Evolutionary conservation across 306 rosid species (phyloP), one percentile per base, ranked within the genome.

Genomic region (Cucurbita ficifolia): DNA sequence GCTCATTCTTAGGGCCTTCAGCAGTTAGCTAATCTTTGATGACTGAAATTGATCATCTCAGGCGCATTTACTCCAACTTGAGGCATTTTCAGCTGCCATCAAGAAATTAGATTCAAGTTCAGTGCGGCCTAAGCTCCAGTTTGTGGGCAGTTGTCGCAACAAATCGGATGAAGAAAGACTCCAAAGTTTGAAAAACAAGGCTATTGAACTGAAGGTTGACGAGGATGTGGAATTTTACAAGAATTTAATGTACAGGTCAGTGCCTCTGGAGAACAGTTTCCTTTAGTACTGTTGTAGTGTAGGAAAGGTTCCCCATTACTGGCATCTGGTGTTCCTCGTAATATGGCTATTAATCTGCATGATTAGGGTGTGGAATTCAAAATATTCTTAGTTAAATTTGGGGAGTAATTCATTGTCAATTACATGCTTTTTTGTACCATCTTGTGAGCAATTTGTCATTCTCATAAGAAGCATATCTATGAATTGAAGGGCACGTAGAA

Each of bases 71-170:
- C 95, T 94, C 78, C 98, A 93, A 81, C 96, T 93, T 73, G 98
- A 94, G 85, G 95, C 97, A 10, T 90, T 94, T 82, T 83, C 98
- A 40, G 78, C 77, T 75, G 98, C 92, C 46, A 61, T 88, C 72
- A 83, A 85, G 55, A 90, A 80, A 69, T 81, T 93, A 70, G 90
- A 84, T 71, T 79, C 82, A 55, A 73, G 72, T 76, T 69, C 81
- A 58, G 78, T 83, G 8, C 88, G 89, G 77, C 97, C 98, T 22
- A 93, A 84, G 83, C 92, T 93, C 54, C 95, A 85, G 76, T 80
- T 89, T 83, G 98, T 94, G 24, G 98, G 98, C 48, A 94, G 98
- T 82, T 94, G 97, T 84, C 87, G 96, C 77, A 94, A 89, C 81
- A 84, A 81, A 42, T 75, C 88, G 49, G 97, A 94, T 35, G 98